A percentile compares a stretch with the other conserved stretches of the same genome.
These are phyloP conservation scores for Gleditsia sinensis DNA, from an alignment of 306 rosid genomes.

Conservation along the genomic window DNA sequence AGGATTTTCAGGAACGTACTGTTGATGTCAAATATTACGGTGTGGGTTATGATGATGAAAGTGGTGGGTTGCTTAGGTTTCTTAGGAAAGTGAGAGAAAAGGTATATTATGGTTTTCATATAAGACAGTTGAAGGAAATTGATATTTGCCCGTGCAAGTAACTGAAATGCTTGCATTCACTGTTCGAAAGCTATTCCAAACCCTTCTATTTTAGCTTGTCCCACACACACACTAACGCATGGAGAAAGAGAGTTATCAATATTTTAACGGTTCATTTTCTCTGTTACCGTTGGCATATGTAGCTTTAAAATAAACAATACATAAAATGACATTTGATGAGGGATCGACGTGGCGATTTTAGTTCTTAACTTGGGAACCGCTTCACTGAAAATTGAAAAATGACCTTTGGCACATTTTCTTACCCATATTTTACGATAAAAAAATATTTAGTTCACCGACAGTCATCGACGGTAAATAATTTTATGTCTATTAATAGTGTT, in stretches of 20 bases:
- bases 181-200: constrained; percentile 51
- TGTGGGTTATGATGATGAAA: constrained; percentile 24
- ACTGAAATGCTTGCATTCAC: constrained; percentile 42
- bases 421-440: no score
- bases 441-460: no score
- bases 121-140: constrained; percentile 44
- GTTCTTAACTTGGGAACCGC: no score
- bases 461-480: no score
- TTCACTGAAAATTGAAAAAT: no score
- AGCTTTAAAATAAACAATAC: neutral
- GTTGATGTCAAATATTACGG: constrained; percentile 36
- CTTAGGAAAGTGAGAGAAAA: constrained; percentile 51
- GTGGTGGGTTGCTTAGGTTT: constrained; percentile 46
- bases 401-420: no score
- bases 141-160: constrained; percentile 47
- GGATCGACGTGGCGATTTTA: neutral
- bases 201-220: constrained; percentile 31
- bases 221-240: neutral
- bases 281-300: neutral
- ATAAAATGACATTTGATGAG: constrained; percentile 9
- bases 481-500: no score
- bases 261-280: constrained; percentile 32
- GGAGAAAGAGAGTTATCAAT: neutral
- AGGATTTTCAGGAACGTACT: constrained; percentile 12
- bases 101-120: constrained; percentile 60